Conservation (phyloP, 179 eudicot genomes). For the Beta lomatogona region DNA sequence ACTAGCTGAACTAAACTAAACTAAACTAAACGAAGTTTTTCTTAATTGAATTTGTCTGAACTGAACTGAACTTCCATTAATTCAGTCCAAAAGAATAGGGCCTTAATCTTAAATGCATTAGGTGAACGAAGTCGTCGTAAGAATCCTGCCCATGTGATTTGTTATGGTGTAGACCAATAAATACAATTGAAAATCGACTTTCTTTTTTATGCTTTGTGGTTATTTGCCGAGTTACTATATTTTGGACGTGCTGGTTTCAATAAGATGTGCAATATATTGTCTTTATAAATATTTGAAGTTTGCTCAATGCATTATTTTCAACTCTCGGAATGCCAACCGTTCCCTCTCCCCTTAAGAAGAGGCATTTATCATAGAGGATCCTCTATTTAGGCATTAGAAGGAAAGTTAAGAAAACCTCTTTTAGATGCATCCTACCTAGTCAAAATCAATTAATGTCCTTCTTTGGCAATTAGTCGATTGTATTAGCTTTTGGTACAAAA, state of each 20-base stretch:
- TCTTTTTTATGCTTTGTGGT: background rate
- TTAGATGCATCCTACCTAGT: background rate
- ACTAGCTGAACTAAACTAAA: no score
- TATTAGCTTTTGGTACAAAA: no score
- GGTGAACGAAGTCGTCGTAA: background rate
- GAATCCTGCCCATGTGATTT: background rate
- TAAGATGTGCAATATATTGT: background rate
- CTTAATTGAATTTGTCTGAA: no score
- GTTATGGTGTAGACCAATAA: background rate
- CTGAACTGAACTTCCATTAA: no score
- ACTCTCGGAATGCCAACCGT: background rate
- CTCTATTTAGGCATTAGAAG: constrained; percentile 5
- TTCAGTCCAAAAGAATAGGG: no score
- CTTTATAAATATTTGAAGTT: background rate
- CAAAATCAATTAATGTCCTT: background rate
- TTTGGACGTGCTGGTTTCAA: background rate
- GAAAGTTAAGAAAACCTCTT: background rate
- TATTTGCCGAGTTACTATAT: background rate
- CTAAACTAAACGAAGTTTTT: no score
- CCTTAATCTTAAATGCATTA: background rate
- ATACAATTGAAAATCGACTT: background rate
- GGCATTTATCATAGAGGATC: background rate
- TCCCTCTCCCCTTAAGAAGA: background rate
- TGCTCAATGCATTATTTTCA: background rate
- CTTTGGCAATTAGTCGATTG: no score